Base-by-base conservation (phyloP, 805 yeast species). In the Clavispora vitiphila region DNA sequence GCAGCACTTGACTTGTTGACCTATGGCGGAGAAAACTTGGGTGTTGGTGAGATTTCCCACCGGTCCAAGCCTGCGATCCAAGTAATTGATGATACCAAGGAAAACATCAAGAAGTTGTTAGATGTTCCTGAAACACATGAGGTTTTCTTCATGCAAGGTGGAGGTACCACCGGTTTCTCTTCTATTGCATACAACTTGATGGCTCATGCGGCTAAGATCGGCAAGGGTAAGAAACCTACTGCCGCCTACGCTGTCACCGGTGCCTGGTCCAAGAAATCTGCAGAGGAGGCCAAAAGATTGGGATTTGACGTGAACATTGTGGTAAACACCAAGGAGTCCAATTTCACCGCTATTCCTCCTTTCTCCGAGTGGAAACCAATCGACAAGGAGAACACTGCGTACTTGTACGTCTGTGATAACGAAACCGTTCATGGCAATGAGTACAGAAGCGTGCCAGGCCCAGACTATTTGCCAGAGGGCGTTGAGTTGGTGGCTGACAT, bases 401-500 rank as follows among this genome's bases (percentile, higher is more conserved):
- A 81, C 60, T 78, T 91, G 42, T 93, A 88, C 64, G 77, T 83
- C 57, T 90, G 98, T 69, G 99, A 93, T 65, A 93, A 93, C 64
- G 99, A 93, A 69, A 93, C 99, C 10, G 98, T 93, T 27, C 79
- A 87, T 61, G 99, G 99, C 47, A 86, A 83, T 42, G 99, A 93
- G 65, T 88, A 86, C 69, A 54, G 50, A 24, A 58, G 54, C 26
- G 64, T 65, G 40, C 83, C 82, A 22, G 77, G 79, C 27, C 23
- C 76, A 67, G 56, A 75, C 66, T 49, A 79, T 72, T 47, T 85
- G 78, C 64, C 82, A 67, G 64, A 64, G 44, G 80, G 78, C 19
- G 81, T 85, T 35, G 95, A 86, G 62, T 65, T 91, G 45, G 96
- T 89, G 12, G 91, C 96, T 21, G 99, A 93, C 62, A 81, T 91